Evolutionary conservation across 257 asterid genomes (phyloP).

Genomic region (Solanum lignicaule): DNA sequence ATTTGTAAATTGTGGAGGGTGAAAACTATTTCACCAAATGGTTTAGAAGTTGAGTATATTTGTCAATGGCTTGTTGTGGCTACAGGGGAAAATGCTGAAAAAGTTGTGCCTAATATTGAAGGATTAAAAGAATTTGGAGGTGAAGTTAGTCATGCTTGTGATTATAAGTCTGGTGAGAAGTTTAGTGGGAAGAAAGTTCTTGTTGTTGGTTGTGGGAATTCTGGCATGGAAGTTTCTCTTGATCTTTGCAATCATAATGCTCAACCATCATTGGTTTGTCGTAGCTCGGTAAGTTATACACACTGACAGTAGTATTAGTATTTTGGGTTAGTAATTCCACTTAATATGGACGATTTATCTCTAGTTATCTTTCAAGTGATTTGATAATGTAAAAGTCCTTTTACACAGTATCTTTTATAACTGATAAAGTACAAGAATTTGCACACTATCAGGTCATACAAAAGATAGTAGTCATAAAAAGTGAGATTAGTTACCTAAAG

Average conservation of each 20-base stretch:
- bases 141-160: slow-evolving; percentile 12
- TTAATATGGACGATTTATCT: background rate
- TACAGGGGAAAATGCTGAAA: slow-evolving; percentile 18
- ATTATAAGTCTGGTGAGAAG: slow-evolving; percentile 13
- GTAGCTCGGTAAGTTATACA: slow-evolving; percentile 10
- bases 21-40: background rate
- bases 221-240: slow-evolving; percentile 21
- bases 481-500: background rate
- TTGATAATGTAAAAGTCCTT: background rate
- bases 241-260: slow-evolving; percentile 24
- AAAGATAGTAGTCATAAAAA: background rate
- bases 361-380: background rate
- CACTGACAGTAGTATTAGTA: background rate
- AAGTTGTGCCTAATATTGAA: slow-evolving; percentile 10
- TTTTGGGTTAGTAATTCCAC: background rate
- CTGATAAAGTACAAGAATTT: background rate
- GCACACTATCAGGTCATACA: background rate
- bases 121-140: slow-evolving; percentile 17
- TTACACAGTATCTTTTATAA: background rate
- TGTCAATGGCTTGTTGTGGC: slow-evolving; percentile 23
- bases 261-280: slow-evolving; percentile 15
- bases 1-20: slow-evolving; percentile 11
- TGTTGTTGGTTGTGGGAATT: slow-evolving; percentile 27
- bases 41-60: slow-evolving; percentile 7
- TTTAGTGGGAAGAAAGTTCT: slow-evolving; percentile 14